phyloP scores from a whole-genome alignment of 768 basidiomycete species.

The Termitomyces heimii region DNA sequence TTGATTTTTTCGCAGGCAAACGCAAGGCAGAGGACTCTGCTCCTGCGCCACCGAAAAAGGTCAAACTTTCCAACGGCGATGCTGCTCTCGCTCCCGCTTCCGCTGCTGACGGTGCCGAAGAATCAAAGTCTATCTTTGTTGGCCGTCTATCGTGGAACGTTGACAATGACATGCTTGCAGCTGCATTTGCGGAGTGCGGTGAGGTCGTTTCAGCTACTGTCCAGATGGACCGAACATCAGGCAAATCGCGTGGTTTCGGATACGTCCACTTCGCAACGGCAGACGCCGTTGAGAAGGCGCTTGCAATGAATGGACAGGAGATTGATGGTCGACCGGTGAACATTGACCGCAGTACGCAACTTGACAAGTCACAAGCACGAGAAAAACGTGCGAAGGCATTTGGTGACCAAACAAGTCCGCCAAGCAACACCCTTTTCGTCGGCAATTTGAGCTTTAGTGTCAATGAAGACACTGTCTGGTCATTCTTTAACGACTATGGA shows the following conservation, averaged over 20 bases:
- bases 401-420: constrained; percentile 59
- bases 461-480: constrained; percentile 83
- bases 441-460: constrained; percentile 83
- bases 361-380: constrained; percentile 45
- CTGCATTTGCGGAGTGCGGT: constrained; percentile 86
- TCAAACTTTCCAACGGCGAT: constrained; percentile 62
- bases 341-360: constrained; percentile 72
- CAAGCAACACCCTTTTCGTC: constrained; percentile 79
- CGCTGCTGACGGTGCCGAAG: constrained; percentile 34
- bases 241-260: constrained; percentile 81
- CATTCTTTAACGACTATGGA: constrained; percentile 84
- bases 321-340: constrained; percentile 90
- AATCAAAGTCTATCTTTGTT: constrained; percentile 78
- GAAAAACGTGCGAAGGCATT: constrained; percentile 76
- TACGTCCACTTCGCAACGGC: constrained; percentile 72
- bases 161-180: constrained; percentile 90
- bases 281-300: constrained; percentile 75
- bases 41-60: constrained; percentile 70
- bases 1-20: constrained; percentile 41
- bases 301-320: constrained; percentile 77
- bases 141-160: constrained; percentile 95
- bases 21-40: constrained; percentile 72
- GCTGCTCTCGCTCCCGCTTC: constrained; percentile 28
- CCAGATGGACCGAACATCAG: constrained; percentile 74
- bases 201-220: constrained; percentile 89